A percentile compares a stretch with the other conserved stretches of the same genome.
Evolutionary conservation across 345 rosid genomes (phyloP).

Genomic region (Ceriops tagal): DNA sequence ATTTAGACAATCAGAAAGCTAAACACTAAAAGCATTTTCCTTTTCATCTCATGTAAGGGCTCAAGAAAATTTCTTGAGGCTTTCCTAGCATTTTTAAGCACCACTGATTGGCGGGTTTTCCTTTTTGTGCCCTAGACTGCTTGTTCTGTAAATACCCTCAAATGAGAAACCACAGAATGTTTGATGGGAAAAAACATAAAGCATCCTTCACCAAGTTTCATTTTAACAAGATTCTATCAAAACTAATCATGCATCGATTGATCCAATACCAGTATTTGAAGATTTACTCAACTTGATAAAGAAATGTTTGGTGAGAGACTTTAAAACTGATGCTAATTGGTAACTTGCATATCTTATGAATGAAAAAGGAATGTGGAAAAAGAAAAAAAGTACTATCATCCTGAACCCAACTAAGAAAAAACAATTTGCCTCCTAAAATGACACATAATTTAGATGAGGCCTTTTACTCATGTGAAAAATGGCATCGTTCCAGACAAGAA

Average conservation of each 20-base stretch:
- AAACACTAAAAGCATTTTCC: not conserved
- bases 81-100: conserved; percentile 82
- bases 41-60: conserved; percentile 71
- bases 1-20: not conserved
- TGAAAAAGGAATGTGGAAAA: no score
- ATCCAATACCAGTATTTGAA: not conserved
- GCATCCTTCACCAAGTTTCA: not conserved
- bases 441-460: no score
- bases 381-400: no score
- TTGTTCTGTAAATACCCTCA: conserved; percentile 71
- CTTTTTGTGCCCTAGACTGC: conserved; percentile 67
- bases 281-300: not conserved
- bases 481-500: no score
- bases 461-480: no score
- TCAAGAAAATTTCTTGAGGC: conserved; percentile 85
- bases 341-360: no score
- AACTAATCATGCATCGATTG: not conserved
- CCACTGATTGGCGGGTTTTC: conserved; percentile 91
- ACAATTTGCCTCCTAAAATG: no score
- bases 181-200: not conserved
- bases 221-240: not conserved
- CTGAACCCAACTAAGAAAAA: no score
- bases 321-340: no score
- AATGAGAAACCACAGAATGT: conserved; percentile 4
- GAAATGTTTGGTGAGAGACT: no score